Percentiles rank a stretch among this genome's conserved stretches.
Conservation (phyloP, 768 basidiomycete genomes). For the Hygrophoropsis aurantiaca region DNA sequence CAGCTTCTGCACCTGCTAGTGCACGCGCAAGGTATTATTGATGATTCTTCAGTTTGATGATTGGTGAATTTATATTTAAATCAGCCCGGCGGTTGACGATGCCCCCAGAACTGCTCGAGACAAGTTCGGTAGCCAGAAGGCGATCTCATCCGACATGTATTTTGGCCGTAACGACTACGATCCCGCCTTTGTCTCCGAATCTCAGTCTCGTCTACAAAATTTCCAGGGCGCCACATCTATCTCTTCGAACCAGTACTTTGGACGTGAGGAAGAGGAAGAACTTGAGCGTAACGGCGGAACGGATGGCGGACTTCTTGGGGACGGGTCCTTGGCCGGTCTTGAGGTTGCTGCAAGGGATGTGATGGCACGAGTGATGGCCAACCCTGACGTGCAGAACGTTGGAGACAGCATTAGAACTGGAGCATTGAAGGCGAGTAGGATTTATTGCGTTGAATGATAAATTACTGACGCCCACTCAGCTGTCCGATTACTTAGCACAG, state of each 20-base stretch:
- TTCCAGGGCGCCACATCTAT: slow-evolving; percentile 94
- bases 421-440: slow-evolving; percentile 70
- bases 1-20: slow-evolving; percentile 52
- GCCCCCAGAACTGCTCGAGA: slow-evolving; percentile 81
- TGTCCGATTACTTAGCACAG: slow-evolving; percentile 69
- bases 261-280: slow-evolving; percentile 82
- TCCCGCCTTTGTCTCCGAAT: slow-evolving; percentile 65
- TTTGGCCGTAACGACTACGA: slow-evolving; percentile 92
- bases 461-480: slow-evolving; percentile 27
- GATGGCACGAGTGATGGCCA: slow-evolving; percentile 69
- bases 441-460: neutral
- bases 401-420: slow-evolving; percentile 77
- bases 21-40: slow-evolving; percentile 37
- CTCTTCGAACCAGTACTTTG: slow-evolving; percentile 96
- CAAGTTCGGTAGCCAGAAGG: slow-evolving; percentile 91
- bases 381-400: slow-evolving; percentile 85
- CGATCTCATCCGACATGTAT: slow-evolving; percentile 97
- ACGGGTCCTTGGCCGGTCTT: slow-evolving; percentile 51
- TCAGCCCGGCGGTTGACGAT: slow-evolving; percentile 45
- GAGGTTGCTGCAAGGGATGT: slow-evolving; percentile 75
- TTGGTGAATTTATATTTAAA: no score
- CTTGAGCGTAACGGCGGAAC: slow-evolving; percentile 38
- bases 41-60: neutral
- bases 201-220: slow-evolving; percentile 73
- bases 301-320: slow-evolving; percentile 55